These are phyloP conservation scores for Geosmithia morbida DNA, from an alignment of 2,329 filamentous ascomycete genomes.

Conservation along the genomic window DNA sequence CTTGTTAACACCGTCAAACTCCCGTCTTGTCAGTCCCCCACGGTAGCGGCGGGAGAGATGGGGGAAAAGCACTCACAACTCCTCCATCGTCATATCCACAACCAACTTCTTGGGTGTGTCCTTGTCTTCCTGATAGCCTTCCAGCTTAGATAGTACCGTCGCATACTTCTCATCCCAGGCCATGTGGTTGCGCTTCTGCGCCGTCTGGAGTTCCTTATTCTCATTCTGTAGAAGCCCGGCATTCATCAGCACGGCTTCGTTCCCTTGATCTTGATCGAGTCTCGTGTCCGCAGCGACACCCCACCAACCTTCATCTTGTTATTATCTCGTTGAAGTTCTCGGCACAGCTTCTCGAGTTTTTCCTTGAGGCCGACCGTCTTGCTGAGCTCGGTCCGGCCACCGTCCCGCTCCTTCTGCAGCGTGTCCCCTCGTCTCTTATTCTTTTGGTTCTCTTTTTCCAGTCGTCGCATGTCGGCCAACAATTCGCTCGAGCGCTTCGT, in stretches of 20 bases:
- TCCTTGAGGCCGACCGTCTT: slow-evolving; percentile 88
- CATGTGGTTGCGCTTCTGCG: slow-evolving; percentile 66
- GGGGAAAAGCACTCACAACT: slow-evolving; percentile 46
- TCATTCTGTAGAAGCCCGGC: slow-evolving; percentile 47
- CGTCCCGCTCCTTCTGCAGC: slow-evolving; percentile 92
- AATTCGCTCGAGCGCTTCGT: slow-evolving; percentile 87
- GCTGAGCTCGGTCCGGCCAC: slow-evolving; percentile 72
- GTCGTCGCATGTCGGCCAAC: slow-evolving; percentile 84
- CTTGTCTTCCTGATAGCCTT: slow-evolving; percentile 78
- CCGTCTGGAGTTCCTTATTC: slow-evolving; percentile 81
- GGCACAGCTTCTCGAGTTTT: slow-evolving; percentile 89
- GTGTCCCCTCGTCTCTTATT: slow-evolving; percentile 92
- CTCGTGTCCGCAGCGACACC: background rate
- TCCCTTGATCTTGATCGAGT: background rate
- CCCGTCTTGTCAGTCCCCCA: background rate
- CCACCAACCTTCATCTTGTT: slow-evolving; percentile 82
- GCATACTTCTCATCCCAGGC: slow-evolving; percentile 79
- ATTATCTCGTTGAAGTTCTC: slow-evolving; percentile 91
- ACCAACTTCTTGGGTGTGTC: slow-evolving; percentile 69
- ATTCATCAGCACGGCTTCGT: slow-evolving; percentile 1
- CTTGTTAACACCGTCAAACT: background rate
- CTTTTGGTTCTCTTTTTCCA: slow-evolving; percentile 87
- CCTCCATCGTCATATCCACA: slow-evolving; percentile 77
- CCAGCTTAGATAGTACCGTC: slow-evolving; percentile 66
- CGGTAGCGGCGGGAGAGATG: background rate